Percentiles rank a stretch among this genome's conserved stretches.
Conservation (phyloP, 495 filamentous ascomycete species). For the Paragyromitra xinjiangensis region DNA sequence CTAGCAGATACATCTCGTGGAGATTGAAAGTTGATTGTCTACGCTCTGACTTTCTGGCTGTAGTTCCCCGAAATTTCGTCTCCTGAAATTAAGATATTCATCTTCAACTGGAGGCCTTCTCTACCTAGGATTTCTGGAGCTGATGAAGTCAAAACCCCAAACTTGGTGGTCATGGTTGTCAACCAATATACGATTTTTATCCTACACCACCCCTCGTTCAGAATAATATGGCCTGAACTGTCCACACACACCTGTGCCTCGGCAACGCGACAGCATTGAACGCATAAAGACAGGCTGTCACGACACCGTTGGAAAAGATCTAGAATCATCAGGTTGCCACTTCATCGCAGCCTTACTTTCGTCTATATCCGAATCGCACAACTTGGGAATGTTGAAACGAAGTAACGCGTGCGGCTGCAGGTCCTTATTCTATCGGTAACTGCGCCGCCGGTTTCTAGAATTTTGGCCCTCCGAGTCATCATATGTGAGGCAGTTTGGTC, state of each 20-base stretch:
- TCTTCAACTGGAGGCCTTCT: background rate
- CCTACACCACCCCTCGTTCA: conserved; percentile 24
- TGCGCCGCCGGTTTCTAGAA: background rate
- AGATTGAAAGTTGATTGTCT: background rate
- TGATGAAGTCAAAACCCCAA: background rate
- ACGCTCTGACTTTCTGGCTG: background rate
- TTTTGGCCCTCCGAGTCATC: background rate
- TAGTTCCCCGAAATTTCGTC: background rate
- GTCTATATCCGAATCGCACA: conserved; percentile 7
- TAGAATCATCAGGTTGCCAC: conserved; percentile 18
- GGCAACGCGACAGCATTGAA: conserved; percentile 1
- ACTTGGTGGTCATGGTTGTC: background rate
- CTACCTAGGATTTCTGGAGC: background rate
- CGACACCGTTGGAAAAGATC: conserved; percentile 3
- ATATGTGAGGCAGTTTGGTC: conserved; percentile 1
- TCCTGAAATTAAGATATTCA: background rate
- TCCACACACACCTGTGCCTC: background rate
- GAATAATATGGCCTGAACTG: background rate
- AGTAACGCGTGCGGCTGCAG: background rate
- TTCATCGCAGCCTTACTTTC: conserved; percentile 32
- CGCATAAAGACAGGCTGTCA: conserved; percentile 11
- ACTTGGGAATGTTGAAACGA: conserved; percentile 26
- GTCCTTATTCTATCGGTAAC: background rate
- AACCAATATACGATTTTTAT: background rate
- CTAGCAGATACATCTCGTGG: background rate